Percentiles rank a stretch among this genome's conserved stretches.
Conservation (phyloP, 2,329 filamentous ascomycete species). For the Colletotrichum echinochloae region DNA sequence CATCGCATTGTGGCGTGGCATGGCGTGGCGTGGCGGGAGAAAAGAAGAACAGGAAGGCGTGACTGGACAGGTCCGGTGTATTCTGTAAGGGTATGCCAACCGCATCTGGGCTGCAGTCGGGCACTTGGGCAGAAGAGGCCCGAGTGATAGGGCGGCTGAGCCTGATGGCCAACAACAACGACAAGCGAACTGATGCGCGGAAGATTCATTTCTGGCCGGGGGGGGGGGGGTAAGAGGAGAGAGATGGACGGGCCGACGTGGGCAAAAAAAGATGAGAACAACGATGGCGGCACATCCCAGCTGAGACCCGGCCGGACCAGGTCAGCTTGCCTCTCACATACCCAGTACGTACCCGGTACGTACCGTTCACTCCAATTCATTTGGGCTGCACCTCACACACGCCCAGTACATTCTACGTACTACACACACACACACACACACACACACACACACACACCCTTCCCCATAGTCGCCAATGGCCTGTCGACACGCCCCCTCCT, state of each 20-base stretch:
- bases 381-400: too few relatives aligned
- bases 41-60: neutral
- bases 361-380: neutral
- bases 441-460: slow-evolving; percentile 30
- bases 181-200: neutral
- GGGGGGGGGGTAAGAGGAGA: neutral
- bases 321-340: neutral
- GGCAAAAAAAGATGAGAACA: slow-evolving; percentile 6
- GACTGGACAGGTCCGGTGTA: slow-evolving; percentile 30
- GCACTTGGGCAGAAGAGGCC: neutral
- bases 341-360: neutral
- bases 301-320: slow-evolving; percentile 15
- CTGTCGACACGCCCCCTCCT: slow-evolving; percentile 34
- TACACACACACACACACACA: too few relatives aligned
- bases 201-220: neutral
- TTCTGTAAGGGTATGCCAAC: slow-evolving; percentile 33
- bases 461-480: slow-evolving; percentile 20
- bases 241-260: neutral
- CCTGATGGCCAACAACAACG: neutral
- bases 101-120: slow-evolving; percentile 15
- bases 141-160: neutral
- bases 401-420: too few relatives aligned
- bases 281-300: slow-evolving; percentile 11
- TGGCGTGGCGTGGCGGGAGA: neutral
- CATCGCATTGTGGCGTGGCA: too few relatives aligned